These are phyloP conservation scores for Fusarium newnesense DNA, from an alignment of 2,329 filamentous ascomycete species.

Conservation along the genomic window DNA sequence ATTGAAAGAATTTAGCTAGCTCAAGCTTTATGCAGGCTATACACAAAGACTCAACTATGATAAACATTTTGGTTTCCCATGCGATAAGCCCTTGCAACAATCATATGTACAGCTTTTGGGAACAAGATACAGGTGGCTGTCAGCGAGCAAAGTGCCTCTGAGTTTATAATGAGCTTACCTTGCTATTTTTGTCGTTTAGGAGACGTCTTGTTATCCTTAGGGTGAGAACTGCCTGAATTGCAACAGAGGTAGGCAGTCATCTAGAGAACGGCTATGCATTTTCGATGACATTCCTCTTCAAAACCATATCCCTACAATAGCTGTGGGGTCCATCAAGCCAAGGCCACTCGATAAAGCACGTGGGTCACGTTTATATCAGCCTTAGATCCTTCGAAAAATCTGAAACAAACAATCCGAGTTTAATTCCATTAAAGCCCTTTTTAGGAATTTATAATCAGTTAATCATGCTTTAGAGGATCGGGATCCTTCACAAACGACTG, in stretches of 20 bases:
- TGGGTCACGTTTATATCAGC: background rate
- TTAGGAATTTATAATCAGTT: background rate
- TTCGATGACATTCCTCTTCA: too few relatives aligned
- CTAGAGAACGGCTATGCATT: background rate
- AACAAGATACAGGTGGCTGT: too few relatives aligned
- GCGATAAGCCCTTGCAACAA: too few relatives aligned
- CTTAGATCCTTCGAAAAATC: background rate
- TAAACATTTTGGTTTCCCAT: background rate
- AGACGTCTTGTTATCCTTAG: background rate
- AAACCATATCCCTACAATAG: background rate
- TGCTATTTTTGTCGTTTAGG: background rate
- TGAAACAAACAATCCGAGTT: background rate
- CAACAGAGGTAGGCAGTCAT: too few relatives aligned
- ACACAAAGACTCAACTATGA: background rate
- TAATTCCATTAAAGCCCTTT: background rate
- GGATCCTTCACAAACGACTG: background rate
- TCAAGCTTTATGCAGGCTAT: background rate
- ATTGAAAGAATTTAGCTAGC: background rate
- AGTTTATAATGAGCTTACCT: background rate
- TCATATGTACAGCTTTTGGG: too few relatives aligned
- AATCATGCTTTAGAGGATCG: background rate
- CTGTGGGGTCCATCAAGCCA: background rate
- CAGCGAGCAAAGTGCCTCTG: too few relatives aligned
- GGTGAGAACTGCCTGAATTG: background rate
- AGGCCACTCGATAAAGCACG: constrained; percentile 1